phyloP scores from a whole-genome alignment of 305 asterid genomes.

The Ajuga reptans region DNA sequence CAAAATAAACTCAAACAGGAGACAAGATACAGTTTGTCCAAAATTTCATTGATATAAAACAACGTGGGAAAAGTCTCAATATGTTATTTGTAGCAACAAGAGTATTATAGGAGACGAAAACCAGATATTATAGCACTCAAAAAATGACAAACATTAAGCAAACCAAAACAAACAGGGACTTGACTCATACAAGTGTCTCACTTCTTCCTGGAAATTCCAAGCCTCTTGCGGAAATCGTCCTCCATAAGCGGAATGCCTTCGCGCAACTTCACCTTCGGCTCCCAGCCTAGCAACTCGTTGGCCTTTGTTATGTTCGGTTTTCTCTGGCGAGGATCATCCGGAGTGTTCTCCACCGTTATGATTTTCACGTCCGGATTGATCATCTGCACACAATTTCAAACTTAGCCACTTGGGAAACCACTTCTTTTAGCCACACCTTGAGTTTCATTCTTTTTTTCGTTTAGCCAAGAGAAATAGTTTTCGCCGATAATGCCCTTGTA shows the following conservation, averaged over 20 bases:
- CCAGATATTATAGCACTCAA: slow-evolving; percentile 8
- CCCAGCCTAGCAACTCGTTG: slow-evolving; percentile 78
- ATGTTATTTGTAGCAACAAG: slow-evolving; percentile 18
- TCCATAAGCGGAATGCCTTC: slow-evolving; percentile 97
- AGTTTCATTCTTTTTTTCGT: neutral
- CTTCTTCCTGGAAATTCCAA: slow-evolving; percentile 44
- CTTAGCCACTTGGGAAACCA: neutral
- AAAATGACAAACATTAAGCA: slow-evolving; percentile 14
- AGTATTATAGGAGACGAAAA: slow-evolving; percentile 14
- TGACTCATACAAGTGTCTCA: slow-evolving; percentile 14
- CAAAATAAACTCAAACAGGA: neutral
- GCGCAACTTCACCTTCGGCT: slow-evolving; percentile 79
- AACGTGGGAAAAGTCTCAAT: neutral
- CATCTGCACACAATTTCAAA: slow-evolving; percentile 39
- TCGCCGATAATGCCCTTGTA: neutral
- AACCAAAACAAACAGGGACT: neutral
- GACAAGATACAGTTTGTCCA: neutral
- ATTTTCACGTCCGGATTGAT: slow-evolving; percentile 72
- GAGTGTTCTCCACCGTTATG: slow-evolving; percentile 77
- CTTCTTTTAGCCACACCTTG: neutral
- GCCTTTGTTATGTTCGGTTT: slow-evolving; percentile 89
- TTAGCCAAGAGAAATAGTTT: neutral
- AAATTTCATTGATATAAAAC: slow-evolving; percentile 2
- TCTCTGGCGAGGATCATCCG: slow-evolving; percentile 97
- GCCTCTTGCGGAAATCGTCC: slow-evolving; percentile 87